Evolutionary conservation across 73 alveolate genomes (phyloP), one percentile per base, ranked within the genome.

Genomic region (Stentor roeselii): DNA sequence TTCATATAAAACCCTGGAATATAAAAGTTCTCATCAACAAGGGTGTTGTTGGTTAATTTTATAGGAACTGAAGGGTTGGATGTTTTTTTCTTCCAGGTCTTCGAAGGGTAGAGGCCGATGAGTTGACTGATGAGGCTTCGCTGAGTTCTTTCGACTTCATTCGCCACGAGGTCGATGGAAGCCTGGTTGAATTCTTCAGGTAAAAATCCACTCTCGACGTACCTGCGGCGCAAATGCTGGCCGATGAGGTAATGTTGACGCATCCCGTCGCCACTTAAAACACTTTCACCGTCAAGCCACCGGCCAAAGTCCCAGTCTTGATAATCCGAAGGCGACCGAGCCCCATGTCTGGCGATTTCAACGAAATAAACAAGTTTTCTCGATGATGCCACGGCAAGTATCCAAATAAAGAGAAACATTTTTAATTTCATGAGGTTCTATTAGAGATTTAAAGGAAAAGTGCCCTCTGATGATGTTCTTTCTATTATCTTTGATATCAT

Each of bases 51-150:
- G 6, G 67, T 11, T 50, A 50, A 6, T 11, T 50, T 6, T 21
- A 50, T 11, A 50, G 95, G 94, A 31, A 80, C 60, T 34, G 91
- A 82, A 30, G 34, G 36, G 39, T 75, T 36, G 15, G 84, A 14
- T 84, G 83, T 86, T 39, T 60, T 42, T 30, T 88, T 60, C 76
- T 86, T 83, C 2, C 90, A 89, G 35, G 83, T 78, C 1, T 88
- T 90, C 37, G 87, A 86, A 3, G 84, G 75, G 84, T 78, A 90
- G 42, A 90, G 80, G 27, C 94, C 95, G 77, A 80, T 91, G 15
- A 90, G 84, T 76, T 87, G 92, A 31, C 91, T 87, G 59, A 76
- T 75, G 37, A 92, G 91, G 3, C 93, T 85, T 90, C 78, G 82
- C 67, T 83, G 75, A 14, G 95, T 87, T 83, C 95, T 75, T 60